phyloP scores from a whole-genome alignment of 2,329 filamentous ascomycete genomes.

The Ophiocordyceps sinensis region DNA sequence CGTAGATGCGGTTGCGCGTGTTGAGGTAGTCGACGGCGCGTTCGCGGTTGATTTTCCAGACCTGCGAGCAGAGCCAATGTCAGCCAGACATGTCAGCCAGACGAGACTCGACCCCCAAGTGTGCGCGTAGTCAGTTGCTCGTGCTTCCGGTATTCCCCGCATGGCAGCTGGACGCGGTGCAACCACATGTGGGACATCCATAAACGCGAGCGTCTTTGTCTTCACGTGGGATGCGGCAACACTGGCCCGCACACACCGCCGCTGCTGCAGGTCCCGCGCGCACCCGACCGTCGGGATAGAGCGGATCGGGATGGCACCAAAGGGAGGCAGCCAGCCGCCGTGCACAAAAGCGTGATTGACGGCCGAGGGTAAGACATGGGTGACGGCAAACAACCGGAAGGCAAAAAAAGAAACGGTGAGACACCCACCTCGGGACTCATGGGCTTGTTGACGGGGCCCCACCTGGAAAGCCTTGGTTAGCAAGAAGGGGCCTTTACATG shows the following conservation, averaged over 20 bases:
- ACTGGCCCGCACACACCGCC: background rate
- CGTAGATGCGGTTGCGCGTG: conserved; percentile 96
- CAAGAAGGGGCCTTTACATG: conserved; percentile 4
- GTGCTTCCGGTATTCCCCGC: background rate
- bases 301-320: conserved; percentile 4
- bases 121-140: background rate
- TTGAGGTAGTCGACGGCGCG: conserved; percentile 98
- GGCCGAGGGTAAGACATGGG: background rate
- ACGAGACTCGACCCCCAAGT: background rate
- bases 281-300: background rate
- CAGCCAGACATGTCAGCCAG: background rate
- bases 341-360: too few species aligned
- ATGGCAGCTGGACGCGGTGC: background rate
- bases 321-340: background rate
- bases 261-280: background rate
- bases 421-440: conserved; percentile 80
- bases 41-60: conserved; percentile 99
- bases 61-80: conserved; percentile 44
- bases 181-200: conserved; percentile 1
- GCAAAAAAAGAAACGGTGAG: background rate
- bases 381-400: background rate
- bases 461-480: conserved; percentile 30
- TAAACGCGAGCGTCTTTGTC: background rate
- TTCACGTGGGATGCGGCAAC: background rate
- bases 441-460: conserved; percentile 98